Conservation (phyloP, 345 rosid genomes). For the Eucalyptus caleyi region DNA sequence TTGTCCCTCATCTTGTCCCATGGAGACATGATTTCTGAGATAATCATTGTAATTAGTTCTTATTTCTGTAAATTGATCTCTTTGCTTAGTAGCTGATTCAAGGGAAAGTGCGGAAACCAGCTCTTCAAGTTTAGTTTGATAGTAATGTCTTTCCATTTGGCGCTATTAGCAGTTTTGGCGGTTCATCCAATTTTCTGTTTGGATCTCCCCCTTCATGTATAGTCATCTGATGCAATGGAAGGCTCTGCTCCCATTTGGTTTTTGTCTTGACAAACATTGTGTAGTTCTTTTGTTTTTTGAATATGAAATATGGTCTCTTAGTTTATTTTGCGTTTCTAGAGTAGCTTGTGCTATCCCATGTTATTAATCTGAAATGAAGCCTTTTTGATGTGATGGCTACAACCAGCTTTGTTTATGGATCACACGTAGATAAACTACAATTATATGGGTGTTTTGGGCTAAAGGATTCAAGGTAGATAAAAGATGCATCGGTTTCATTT, state of each 20-base stretch:
- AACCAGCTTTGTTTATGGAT: too few species aligned
- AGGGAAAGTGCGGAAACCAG: too few species aligned
- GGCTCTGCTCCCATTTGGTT: too few species aligned
- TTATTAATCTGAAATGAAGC: too few species aligned
- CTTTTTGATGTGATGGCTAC: too few species aligned
- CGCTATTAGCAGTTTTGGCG: background rate
- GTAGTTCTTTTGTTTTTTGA: background rate
- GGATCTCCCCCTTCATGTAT: background rate
- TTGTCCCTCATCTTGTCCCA: background rate
- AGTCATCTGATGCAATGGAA: too few species aligned
- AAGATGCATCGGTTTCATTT: background rate
- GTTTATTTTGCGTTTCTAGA: too few species aligned
- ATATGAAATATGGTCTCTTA: background rate
- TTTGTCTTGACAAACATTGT: background rate
- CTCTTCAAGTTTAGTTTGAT: too few species aligned
- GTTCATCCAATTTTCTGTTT: background rate
- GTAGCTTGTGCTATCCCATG: too few species aligned
- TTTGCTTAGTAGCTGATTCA: too few species aligned
- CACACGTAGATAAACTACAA: too few species aligned
- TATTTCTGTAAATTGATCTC: background rate
- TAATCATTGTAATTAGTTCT: background rate
- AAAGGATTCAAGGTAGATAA: background rate
- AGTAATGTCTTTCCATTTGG: too few species aligned
- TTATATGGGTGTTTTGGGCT: background rate
- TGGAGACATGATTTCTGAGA: background rate